Conservation (phyloP, 768 basidiomycete species). For the Artomyces pyxidatus region DNA sequence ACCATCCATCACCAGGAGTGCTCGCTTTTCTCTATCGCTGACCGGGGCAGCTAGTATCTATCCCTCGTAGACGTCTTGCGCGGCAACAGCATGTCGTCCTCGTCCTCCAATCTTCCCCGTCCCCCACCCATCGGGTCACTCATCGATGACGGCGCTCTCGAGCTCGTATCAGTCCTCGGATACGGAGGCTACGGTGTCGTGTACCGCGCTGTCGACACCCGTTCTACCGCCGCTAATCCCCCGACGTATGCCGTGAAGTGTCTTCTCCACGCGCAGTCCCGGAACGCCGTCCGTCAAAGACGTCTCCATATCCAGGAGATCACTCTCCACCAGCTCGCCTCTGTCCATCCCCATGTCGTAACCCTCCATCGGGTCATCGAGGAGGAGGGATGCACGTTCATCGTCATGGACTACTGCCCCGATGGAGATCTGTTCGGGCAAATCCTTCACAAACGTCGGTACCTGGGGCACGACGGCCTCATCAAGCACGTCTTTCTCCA, state of each 20-base stretch:
- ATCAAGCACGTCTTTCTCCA: slow-evolving; percentile 91
- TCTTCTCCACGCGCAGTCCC: slow-evolving; percentile 47
- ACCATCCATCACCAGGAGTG: slow-evolving; percentile 19
- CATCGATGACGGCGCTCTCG: slow-evolving; percentile 76
- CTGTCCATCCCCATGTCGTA: slow-evolving; percentile 74
- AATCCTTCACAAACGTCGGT: slow-evolving; percentile 70
- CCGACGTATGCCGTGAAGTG: slow-evolving; percentile 88
- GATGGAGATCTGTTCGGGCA: slow-evolving; percentile 91
- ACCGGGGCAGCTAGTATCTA: slow-evolving; percentile 8
- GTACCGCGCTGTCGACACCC: slow-evolving; percentile 72
- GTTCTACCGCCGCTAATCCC: slow-evolving; percentile 27
- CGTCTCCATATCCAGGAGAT: slow-evolving; percentile 83
- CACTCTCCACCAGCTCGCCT: slow-evolving; percentile 65
- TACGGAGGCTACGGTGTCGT: slow-evolving; percentile 95
- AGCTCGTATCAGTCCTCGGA: slow-evolving; percentile 83
- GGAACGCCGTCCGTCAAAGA: slow-evolving; percentile 48
- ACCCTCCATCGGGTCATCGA: slow-evolving; percentile 85
- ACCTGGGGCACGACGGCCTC: slow-evolving; percentile 75
- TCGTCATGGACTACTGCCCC: slow-evolving; percentile 89
- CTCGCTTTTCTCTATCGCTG: slow-evolving; percentile 15
- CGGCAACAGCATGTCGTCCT: slow-evolving; percentile 19
- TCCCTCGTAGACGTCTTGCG: slow-evolving; percentile 9
- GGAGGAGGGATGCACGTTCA: slow-evolving; percentile 72
- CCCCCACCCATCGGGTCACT: slow-evolving; percentile 57
- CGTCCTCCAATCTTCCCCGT: slow-evolving; percentile 26